A percentile compares a stretch with the other conserved stretches of the same genome.
Conservation (phyloP, 2,329 filamentous ascomycete species). For the Colletotrichum sp. region DNA sequence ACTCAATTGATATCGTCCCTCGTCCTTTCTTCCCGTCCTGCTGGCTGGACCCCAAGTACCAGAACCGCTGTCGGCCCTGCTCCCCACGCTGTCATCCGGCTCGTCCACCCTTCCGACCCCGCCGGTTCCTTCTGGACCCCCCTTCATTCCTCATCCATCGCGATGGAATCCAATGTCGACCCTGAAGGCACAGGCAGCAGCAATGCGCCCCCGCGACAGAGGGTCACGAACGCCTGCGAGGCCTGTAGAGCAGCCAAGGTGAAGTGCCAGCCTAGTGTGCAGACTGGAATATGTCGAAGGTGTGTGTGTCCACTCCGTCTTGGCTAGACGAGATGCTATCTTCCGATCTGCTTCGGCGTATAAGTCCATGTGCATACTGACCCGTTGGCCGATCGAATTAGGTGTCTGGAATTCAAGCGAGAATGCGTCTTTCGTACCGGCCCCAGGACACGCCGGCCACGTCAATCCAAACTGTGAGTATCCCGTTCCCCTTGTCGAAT, state of each 20-base stretch:
- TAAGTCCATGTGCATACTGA: constrained; percentile 1
- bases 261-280: constrained; percentile 54
- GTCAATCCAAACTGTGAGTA: constrained; percentile 48
- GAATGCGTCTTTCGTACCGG: constrained; percentile 59
- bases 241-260: constrained; percentile 59
- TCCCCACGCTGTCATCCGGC: not conserved
- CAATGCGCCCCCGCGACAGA: constrained; percentile 1
- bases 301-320: constrained; percentile 28
- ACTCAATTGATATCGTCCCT: not conserved
- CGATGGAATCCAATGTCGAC: not conserved
- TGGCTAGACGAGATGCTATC: not conserved
- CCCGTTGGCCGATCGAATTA: constrained; percentile 27
- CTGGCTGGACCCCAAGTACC: not conserved
- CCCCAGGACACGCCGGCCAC: constrained; percentile 53
- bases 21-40: not conserved
- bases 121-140: not conserved
- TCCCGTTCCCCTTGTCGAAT: not conserved
- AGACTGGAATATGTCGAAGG: constrained; percentile 57
- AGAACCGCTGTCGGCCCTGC: not conserved
- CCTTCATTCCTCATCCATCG: not conserved
- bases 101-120: not conserved
- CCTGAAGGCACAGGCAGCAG: not conserved
- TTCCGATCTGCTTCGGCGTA: constrained; percentile 5
- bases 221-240: constrained; percentile 52
- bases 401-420: constrained; percentile 56